Conservation (phyloP, 2,329 filamentous ascomycete species). For the Calonectria hongkongensis region DNA sequence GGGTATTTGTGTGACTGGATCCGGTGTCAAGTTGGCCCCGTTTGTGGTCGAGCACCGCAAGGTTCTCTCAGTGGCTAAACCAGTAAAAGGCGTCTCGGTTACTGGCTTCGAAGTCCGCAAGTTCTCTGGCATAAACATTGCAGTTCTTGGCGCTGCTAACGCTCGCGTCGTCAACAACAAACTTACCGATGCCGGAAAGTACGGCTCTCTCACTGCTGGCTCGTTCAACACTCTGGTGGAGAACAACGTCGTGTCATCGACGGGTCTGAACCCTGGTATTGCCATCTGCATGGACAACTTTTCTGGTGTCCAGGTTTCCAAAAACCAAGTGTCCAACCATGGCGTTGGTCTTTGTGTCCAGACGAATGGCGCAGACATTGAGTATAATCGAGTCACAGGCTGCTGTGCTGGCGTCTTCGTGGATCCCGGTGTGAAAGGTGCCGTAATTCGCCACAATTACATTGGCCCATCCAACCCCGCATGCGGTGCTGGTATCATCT, state of each 20-base stretch:
- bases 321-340: slow-evolving; percentile 58
- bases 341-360: slow-evolving; percentile 60
- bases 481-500: slow-evolving; percentile 41
- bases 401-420: slow-evolving; percentile 58
- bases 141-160: slow-evolving; percentile 58
- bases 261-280: slow-evolving; percentile 47
- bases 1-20: slow-evolving; percentile 61
- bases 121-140: slow-evolving; percentile 61
- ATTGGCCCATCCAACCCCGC: slow-evolving; percentile 47
- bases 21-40: slow-evolving; percentile 49
- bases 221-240: slow-evolving; percentile 55
- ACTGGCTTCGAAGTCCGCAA: slow-evolving; percentile 58
- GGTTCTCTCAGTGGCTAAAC: slow-evolving; percentile 51
- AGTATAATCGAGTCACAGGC: slow-evolving; percentile 57
- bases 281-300: slow-evolving; percentile 61
- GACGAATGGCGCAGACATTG: slow-evolving; percentile 56
- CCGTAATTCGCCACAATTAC: slow-evolving; percentile 56
- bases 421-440: slow-evolving; percentile 57
- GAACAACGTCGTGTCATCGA: slow-evolving; percentile 54
- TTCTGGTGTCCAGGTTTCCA: slow-evolving; percentile 51
- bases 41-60: slow-evolving; percentile 58
- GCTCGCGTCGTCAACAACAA: slow-evolving; percentile 52
- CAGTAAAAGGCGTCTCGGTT: slow-evolving; percentile 57
- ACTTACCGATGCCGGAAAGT: slow-evolving; percentile 53
- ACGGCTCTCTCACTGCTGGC: slow-evolving; percentile 61